Evolutionary conservation across 805 yeast genomes (phyloP).

Genomic region (Wilhelminamyces savonicus): DNA sequence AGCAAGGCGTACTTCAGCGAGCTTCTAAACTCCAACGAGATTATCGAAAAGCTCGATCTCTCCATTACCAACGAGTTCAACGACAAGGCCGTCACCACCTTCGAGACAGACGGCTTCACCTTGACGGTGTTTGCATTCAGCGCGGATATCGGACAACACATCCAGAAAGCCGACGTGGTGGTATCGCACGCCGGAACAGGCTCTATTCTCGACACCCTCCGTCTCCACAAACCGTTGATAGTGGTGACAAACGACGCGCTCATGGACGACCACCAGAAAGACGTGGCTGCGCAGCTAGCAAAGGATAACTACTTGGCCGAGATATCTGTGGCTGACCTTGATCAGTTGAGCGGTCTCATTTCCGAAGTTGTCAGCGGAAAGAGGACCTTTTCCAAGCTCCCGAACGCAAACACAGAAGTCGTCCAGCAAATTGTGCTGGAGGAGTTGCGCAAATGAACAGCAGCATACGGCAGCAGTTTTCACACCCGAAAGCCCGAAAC

Average conservation of each 20-base stretch:
- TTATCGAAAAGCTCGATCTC: slow-evolving; percentile 7
- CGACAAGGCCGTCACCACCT: slow-evolving; percentile 9
- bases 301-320: slow-evolving; percentile 3
- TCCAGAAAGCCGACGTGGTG: slow-evolving; percentile 49
- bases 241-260: slow-evolving; percentile 65
- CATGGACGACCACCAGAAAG: slow-evolving; percentile 85
- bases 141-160: slow-evolving; percentile 20
- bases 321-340: no score
- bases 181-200: slow-evolving; percentile 93
- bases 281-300: slow-evolving; percentile 46
- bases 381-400: no score
- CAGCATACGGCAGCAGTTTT: no score
- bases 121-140: slow-evolving; percentile 24
- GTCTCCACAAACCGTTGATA: slow-evolving; percentile 50
- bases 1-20: slow-evolving; percentile 18
- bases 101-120: slow-evolving; percentile 4
- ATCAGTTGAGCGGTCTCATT: no score
- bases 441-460: no score
- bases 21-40: slow-evolving; percentile 7
- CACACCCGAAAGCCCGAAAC: no score
- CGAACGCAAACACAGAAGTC: no score
- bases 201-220: slow-evolving; percentile 72
- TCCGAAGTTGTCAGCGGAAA: no score
- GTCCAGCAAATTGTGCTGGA: no score
- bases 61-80: slow-evolving; percentile 7